Conservation (phyloP, 129 eudicot genomes). For the Saussurea involucrata region DNA sequence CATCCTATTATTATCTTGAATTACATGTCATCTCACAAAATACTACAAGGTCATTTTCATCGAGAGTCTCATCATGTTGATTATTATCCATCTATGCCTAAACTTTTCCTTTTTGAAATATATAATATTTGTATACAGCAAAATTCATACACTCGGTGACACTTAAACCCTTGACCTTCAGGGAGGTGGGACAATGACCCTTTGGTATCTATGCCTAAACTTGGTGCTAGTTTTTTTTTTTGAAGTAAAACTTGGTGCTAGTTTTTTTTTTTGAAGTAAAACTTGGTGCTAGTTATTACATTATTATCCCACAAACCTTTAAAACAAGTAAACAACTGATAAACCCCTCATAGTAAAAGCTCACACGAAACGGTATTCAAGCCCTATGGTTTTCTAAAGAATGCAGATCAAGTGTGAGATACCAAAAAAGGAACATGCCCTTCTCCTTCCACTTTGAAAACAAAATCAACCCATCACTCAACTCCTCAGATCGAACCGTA, state of each 20-base stretch:
- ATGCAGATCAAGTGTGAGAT: not conserved
- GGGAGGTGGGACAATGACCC: too few relatives aligned
- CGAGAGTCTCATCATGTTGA: not conserved
- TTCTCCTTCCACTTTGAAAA: not conserved
- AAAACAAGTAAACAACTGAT: not conserved
- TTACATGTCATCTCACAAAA: not conserved
- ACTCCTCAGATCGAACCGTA: not conserved
- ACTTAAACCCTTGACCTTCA: not conserved
- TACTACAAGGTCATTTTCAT: not conserved
- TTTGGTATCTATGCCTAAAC: not conserved
- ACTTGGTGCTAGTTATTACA: not conserved
- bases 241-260: not conserved
- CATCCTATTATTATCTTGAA: not conserved
- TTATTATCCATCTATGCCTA: not conserved
- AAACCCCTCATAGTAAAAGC: not conserved
- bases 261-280: too few relatives aligned
- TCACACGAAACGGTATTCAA: not conserved
- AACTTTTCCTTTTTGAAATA: too few relatives aligned
- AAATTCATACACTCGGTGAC: too few relatives aligned
- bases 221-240: not conserved
- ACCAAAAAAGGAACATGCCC: not conserved
- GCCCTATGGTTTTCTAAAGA: not conserved
- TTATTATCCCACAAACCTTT: not conserved
- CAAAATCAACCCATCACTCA: not conserved
- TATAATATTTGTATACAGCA: too few relatives aligned